These are phyloP conservation scores for Conticribra guillardii DNA, from an alignment of 108 stramenopile genomes.

Conservation along the genomic window DNA sequence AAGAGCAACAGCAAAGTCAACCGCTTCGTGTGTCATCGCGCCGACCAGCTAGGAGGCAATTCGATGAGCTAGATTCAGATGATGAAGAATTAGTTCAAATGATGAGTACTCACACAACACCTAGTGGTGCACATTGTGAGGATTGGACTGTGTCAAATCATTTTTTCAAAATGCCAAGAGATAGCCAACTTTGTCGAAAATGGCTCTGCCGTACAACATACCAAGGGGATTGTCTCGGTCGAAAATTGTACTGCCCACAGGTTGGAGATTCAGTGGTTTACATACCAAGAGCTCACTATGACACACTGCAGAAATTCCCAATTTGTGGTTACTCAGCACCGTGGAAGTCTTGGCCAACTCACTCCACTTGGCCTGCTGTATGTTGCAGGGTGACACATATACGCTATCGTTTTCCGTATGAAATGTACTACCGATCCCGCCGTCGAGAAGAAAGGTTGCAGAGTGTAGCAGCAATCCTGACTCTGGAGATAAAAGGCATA, in stretches of 20 bases:
- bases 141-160: conserved; percentile 68
- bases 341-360: conserved; percentile 82
- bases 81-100: conserved; percentile 60
- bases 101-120: conserved; percentile 74
- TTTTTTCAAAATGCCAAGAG: conserved; percentile 63
- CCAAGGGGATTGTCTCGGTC: conserved; percentile 55
- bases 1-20: conserved; percentile 15
- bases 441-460: conserved; percentile 32
- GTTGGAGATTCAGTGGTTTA: conserved; percentile 90
- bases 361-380: conserved; percentile 78
- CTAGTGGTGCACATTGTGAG: conserved; percentile 62
- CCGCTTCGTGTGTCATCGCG: conserved; percentile 48
- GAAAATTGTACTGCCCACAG: conserved; percentile 77
- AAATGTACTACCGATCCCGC: conserved; percentile 58
- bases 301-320: conserved; percentile 67
- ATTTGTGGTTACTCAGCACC: conserved; percentile 55
- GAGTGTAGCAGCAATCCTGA: conserved; percentile 81
- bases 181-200: conserved; percentile 43
- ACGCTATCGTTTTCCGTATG: conserved; percentile 83
- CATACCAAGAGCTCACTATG: conserved; percentile 82
- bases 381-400: conserved; percentile 69
- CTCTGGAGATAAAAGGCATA: conserved; percentile 78
- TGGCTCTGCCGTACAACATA: conserved; percentile 73
- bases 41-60: conserved; percentile 13
- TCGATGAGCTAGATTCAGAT: conserved; percentile 52